Conservation (phyloP, 148 eudicot species). For the Polygonum aviculare region DNA sequence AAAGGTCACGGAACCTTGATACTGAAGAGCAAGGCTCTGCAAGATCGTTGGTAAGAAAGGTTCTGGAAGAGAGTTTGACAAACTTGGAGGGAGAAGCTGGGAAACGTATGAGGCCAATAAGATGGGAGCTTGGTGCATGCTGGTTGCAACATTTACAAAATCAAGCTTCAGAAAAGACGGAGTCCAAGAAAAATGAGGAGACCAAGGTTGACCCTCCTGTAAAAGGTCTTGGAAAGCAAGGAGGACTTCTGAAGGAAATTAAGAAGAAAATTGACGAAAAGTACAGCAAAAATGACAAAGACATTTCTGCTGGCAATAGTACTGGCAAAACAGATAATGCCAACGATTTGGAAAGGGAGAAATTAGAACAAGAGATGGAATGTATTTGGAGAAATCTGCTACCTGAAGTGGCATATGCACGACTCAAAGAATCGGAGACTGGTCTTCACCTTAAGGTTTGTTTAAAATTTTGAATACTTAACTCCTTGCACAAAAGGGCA, state of each 20-base stretch:
- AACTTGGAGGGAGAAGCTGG: constrained; percentile 47
- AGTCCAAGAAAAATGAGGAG: constrained; percentile 59
- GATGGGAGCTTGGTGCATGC: constrained; percentile 98
- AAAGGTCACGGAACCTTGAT: constrained; percentile 38
- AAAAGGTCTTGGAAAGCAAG: constrained; percentile 94
- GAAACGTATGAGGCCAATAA: constrained; percentile 39
- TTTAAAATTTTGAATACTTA: neutral
- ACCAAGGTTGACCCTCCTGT: constrained; percentile 74
- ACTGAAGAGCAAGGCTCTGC: constrained; percentile 35
- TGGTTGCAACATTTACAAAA: constrained; percentile 97
- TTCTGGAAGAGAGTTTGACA: constrained; percentile 48
- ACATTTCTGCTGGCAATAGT: constrained; percentile 16
- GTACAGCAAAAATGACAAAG: constrained; percentile 46
- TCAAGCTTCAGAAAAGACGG: constrained; percentile 65
- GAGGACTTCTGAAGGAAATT: constrained; percentile 78
- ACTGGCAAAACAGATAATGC: constrained; percentile 29
- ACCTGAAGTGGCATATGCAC: constrained; percentile 67
- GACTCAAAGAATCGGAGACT: constrained; percentile 87
- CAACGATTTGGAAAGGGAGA: constrained; percentile 43
- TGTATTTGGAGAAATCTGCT: constrained; percentile 57
- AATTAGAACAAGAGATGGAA: constrained; percentile 61
- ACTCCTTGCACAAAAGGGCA: neutral
- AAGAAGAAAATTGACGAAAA: constrained; percentile 71
- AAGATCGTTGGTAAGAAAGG: constrained; percentile 48
- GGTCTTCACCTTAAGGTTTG: constrained; percentile 79